These are phyloP conservation scores for Aspergillus awamori DNA, from an alignment of 2,329 filamentous ascomycete genomes.

Conservation along the genomic window DNA sequence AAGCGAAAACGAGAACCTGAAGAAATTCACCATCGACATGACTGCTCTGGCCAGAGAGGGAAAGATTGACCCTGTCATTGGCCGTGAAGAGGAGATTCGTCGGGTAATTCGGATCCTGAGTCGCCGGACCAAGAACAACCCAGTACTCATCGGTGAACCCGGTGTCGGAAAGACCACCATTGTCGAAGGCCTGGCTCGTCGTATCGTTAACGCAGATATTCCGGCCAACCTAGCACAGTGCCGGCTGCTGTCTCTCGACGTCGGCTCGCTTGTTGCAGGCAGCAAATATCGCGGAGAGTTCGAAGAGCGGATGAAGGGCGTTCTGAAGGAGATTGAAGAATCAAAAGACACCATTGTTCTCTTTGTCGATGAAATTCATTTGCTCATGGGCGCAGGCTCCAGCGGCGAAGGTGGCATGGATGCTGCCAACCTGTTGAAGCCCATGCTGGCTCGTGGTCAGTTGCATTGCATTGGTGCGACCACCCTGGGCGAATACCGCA, in stretches of 20 bases:
- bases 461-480: constrained; percentile 98
- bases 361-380: constrained; percentile 97
- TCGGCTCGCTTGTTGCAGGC: constrained; percentile 90
- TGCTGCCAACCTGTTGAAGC: constrained; percentile 94
- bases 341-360: constrained; percentile 96
- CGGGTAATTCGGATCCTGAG: constrained; percentile 90
- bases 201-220: constrained; percentile 95
- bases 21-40: constrained; percentile 99
- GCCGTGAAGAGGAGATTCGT: constrained; percentile 92
- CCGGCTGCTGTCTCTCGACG: constrained; percentile 91
- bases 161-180: constrained; percentile 99
- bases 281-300: constrained; percentile 99
- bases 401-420: constrained; percentile 98
- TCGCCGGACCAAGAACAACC: constrained; percentile 96
- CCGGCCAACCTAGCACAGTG: constrained; percentile 93
- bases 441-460: constrained; percentile 95
- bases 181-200: constrained; percentile 90
- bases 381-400: constrained; percentile 95
- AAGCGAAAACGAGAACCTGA: constrained; percentile 89
- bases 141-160: constrained; percentile 94
- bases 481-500: constrained; percentile 91
- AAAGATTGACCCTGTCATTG: constrained; percentile 97
- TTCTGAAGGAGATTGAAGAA: constrained; percentile 93
- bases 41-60: constrained; percentile 93
- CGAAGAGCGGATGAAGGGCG: constrained; percentile 98